Evolutionary conservation across 352 stramenopile species (phyloP).

Genomic region (Plasmopara halstedii): DNA sequence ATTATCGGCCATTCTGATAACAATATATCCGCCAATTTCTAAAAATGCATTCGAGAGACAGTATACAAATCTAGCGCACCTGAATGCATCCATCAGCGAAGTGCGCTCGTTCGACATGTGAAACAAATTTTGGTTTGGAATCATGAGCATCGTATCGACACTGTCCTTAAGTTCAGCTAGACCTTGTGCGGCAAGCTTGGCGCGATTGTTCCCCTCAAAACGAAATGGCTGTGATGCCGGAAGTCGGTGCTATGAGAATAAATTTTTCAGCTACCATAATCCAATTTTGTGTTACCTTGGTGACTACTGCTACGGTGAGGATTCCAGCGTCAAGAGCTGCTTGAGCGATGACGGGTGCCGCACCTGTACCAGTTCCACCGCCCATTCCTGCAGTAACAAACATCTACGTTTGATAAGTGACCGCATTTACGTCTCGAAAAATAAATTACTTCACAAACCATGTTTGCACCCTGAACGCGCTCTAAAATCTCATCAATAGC

Average conservation of each 20-base stretch:
- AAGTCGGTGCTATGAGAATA: conserved; percentile 1
- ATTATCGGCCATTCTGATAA: conserved; percentile 66
- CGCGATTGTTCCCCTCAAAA: conserved; percentile 77
- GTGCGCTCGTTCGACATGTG: conserved; percentile 84
- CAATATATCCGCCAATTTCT: not conserved
- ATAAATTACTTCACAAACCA: conserved; percentile 32
- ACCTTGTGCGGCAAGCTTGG: conserved; percentile 71
- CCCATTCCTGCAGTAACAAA: conserved; percentile 86
- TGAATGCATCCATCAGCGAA: conserved; percentile 83
- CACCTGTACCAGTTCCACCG: conserved; percentile 75
- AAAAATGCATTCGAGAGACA: not conserved
- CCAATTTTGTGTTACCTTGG: conserved; percentile 39
- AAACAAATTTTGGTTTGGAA: conserved; percentile 86
- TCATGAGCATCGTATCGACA: conserved; percentile 85
- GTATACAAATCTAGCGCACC: conserved; percentile 23
- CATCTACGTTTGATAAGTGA: conserved; percentile 36
- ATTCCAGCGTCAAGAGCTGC: conserved; percentile 77
- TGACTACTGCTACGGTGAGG: conserved; percentile 82
- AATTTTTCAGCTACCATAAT: conserved; percentile 1
- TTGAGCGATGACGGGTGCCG: conserved; percentile 75
- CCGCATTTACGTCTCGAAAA: conserved; percentile 41
- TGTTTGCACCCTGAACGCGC: conserved; percentile 74
- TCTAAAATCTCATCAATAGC: conserved; percentile 84
- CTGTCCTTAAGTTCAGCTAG: conserved; percentile 74
- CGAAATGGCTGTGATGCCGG: conserved; percentile 46